Evolutionary conservation across 129 eudicot species (phyloP).

Genomic region (Dittrichia graveolens): DNA sequence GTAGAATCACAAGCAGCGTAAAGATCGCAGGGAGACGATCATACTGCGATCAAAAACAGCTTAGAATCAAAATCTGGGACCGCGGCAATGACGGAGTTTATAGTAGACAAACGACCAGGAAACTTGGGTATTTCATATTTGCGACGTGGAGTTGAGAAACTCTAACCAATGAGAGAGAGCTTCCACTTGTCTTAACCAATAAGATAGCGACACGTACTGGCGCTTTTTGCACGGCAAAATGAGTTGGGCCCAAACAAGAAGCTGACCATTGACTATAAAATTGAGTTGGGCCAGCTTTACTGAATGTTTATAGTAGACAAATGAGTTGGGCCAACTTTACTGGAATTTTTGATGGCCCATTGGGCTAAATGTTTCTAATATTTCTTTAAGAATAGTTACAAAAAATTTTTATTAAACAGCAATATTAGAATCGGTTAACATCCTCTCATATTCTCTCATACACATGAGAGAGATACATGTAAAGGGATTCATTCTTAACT

Average conservation of each 20-base stretch:
- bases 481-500: too few relatives aligned
- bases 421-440: too few relatives aligned
- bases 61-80: conserved; percentile 23
- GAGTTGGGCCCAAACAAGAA: conserved; percentile 7
- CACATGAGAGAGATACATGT: too few relatives aligned
- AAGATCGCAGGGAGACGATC: neutral
- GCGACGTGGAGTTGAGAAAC: conserved; percentile 54
- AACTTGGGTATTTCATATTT: conserved; percentile 10
- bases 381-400: too few relatives aligned
- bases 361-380: too few relatives aligned
- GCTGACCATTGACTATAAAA: conserved; percentile 13
- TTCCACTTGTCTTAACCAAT: conserved; percentile 41
- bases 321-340: too few relatives aligned
- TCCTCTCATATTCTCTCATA: too few relatives aligned
- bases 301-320: neutral
- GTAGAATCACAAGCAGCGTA: neutral
- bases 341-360: too few relatives aligned
- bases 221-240: neutral
- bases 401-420: too few relatives aligned
- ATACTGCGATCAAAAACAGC: neutral
- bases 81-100: conserved; percentile 31
- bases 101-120: conserved; percentile 5
- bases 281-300: neutral
- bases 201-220: conserved; percentile 24
- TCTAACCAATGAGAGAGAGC: conserved; percentile 56